Conservation (phyloP, 1,284 basidiomycete species). For the Kalmanozyma brasiliensis region DNA sequence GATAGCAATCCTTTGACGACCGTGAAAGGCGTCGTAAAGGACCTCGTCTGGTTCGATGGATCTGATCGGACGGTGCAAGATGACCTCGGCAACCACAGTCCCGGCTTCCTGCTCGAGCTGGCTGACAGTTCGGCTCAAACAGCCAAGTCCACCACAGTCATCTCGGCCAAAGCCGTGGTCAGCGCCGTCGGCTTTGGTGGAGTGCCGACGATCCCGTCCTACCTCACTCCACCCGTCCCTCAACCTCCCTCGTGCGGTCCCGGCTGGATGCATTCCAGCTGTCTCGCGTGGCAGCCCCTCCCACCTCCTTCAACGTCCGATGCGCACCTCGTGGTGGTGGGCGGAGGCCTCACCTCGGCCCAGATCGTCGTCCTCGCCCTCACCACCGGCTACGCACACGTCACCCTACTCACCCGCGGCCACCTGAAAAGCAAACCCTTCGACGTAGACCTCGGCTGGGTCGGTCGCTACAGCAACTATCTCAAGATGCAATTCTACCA, state of each 20-base stretch:
- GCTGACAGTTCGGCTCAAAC: conserved; percentile 6
- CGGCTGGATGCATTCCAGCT: conserved; percentile 67
- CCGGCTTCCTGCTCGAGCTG: conserved; percentile 39
- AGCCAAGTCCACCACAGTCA: neutral
- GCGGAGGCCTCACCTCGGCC: conserved; percentile 68
- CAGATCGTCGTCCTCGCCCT: conserved; percentile 66
- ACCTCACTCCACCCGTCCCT: conserved; percentile 2
- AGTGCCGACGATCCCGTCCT: conserved; percentile 55
- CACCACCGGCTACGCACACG: conserved; percentile 56
- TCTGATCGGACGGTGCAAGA: conserved; percentile 25
- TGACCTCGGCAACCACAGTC: conserved; percentile 24
- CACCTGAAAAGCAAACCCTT: conserved; percentile 67
- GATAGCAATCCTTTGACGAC: conserved; percentile 14
- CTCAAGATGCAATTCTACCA: conserved; percentile 67
- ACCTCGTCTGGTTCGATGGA: conserved; percentile 41
- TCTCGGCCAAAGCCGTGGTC: conserved; percentile 55
- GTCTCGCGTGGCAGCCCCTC: conserved; percentile 53
- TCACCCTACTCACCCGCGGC: conserved; percentile 64
- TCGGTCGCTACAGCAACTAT: conserved; percentile 62
- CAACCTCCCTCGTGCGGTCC: conserved; percentile 22
- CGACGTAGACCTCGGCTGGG: conserved; percentile 64
- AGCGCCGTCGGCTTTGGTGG: conserved; percentile 66
- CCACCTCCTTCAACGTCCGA: conserved; percentile 26
- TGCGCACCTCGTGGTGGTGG: conserved; percentile 67
- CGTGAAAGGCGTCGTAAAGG: conserved; percentile 19